Conservation (phyloP, 23 red algal genomes). For the Chondrus crispus region DNA sequence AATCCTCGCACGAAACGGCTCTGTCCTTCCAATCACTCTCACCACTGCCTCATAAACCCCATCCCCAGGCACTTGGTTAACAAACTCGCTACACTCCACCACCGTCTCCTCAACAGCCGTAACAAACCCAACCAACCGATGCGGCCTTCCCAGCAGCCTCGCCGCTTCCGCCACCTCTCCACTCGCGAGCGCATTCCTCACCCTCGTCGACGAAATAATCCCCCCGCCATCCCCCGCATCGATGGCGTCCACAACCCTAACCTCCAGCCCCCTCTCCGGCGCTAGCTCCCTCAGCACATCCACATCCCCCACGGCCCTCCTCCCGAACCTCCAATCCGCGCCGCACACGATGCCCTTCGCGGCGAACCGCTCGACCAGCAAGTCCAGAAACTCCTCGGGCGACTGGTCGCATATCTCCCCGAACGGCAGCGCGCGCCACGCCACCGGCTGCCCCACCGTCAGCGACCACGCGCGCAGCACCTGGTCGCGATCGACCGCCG, state of each 20-base stretch:
- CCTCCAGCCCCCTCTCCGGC: background rate
- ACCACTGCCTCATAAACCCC: slow-evolving; percentile 55
- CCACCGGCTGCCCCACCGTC: background rate
- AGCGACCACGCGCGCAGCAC: slow-evolving; percentile 28
- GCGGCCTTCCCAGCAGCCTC: slow-evolving; percentile 41
- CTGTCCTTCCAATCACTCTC: slow-evolving; percentile 38
- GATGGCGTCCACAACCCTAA: slow-evolving; percentile 6
- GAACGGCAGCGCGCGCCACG: slow-evolving; percentile 30
- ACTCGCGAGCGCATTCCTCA: slow-evolving; percentile 26
- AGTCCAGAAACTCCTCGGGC: slow-evolving; percentile 48
- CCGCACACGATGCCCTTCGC: slow-evolving; percentile 80
- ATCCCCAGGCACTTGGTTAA: slow-evolving; percentile 48
- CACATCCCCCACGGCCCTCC: slow-evolving; percentile 62
- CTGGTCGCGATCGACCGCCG: slow-evolving; percentile 33
- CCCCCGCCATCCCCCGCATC: background rate
- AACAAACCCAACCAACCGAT: slow-evolving; percentile 44
- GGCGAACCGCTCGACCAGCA: slow-evolving; percentile 7
- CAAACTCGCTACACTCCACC: slow-evolving; percentile 22
- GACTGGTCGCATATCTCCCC: slow-evolving; percentile 23
- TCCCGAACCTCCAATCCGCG: slow-evolving; percentile 78
- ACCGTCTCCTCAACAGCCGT: background rate
- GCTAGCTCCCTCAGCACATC: slow-evolving; percentile 11
- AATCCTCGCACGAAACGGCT: slow-evolving; percentile 8
- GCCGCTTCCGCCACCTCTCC: slow-evolving; percentile 50
- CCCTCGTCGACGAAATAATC: slow-evolving; percentile 32